Percentiles rank a stretch among this genome's conserved stretches.
These are phyloP conservation scores for Torulaspora quercuum DNA, from an alignment of 805 yeast species.

Conservation along the genomic window DNA sequence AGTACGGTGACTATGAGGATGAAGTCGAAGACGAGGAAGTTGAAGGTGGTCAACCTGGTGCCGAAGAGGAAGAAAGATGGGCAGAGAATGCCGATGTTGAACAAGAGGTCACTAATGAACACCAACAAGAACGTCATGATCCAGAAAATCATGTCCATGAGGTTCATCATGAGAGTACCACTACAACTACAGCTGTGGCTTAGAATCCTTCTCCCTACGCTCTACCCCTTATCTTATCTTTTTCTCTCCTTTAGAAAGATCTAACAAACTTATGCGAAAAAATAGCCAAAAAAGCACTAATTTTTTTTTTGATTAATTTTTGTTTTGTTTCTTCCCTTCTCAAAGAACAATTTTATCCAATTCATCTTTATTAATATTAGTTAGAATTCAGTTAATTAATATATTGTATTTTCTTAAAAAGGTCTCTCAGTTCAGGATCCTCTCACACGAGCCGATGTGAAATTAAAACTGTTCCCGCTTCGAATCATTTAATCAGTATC, in stretches of 20 bases:
- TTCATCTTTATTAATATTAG: conserved; percentile 8
- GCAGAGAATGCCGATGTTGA: conserved; percentile 8
- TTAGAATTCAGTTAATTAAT: conserved; percentile 7
- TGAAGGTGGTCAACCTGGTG: conserved; percentile 19
- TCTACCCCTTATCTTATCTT: background rate
- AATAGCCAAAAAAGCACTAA: background rate
- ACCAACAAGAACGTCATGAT: conserved; percentile 7
- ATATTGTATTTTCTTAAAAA: conserved; percentile 7
- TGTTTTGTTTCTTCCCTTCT: conserved; percentile 6
- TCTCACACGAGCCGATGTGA: too few species aligned
- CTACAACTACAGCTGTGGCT: conserved; percentile 9
- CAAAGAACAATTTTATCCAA: conserved; percentile 1
- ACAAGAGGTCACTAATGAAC: conserved; percentile 6
- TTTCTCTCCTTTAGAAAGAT: conserved; percentile 1
- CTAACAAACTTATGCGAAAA: background rate
- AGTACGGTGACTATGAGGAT: conserved; percentile 52
- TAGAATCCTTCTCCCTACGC: too few species aligned
- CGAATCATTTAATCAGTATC: too few species aligned
- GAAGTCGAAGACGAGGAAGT: conserved; percentile 36
- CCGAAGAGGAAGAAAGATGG: conserved; percentile 16
- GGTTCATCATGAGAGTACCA: conserved; percentile 8
- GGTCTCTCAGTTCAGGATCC: background rate
- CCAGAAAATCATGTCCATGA: conserved; percentile 8
- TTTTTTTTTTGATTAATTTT: conserved; percentile 4
- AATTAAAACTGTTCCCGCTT: too few species aligned